phyloP scores from a whole-genome alignment of 768 basidiomycete species.

The Leccinum longicurvipes region DNA sequence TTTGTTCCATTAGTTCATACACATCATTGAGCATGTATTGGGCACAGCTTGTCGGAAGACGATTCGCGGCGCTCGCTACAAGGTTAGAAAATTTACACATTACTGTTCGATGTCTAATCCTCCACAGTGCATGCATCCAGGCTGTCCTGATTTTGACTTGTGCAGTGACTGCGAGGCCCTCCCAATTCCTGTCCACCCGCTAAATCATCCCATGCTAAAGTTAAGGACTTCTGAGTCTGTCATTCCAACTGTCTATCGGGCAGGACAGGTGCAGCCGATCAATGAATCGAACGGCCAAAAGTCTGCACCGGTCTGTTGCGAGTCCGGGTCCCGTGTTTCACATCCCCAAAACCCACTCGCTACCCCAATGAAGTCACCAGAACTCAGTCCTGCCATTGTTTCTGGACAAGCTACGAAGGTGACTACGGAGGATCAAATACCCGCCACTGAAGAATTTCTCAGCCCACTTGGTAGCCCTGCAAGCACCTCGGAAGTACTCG shows the following conservation, averaged over 20 bases:
- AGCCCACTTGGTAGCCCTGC: slow-evolving; percentile 20
- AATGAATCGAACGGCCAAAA: not conserved
- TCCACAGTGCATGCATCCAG: slow-evolving; percentile 72
- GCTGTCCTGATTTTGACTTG: slow-evolving; percentile 79
- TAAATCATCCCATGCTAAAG: slow-evolving; percentile 72
- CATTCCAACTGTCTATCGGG: slow-evolving; percentile 42
- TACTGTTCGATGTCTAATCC: not conserved
- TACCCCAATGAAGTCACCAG: not conserved
- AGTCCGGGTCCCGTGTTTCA: not conserved
- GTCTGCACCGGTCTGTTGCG: not conserved
- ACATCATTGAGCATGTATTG: not conserved
- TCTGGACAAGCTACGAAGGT: not conserved
- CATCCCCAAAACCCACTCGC: not conserved
- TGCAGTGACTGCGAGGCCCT: slow-evolving; percentile 76
- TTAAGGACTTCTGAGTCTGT: slow-evolving; percentile 51
- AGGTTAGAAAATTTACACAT: slow-evolving; percentile 41
- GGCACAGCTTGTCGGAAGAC: slow-evolving; percentile 41
- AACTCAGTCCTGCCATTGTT: not conserved
- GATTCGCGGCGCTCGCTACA: slow-evolving; percentile 68
- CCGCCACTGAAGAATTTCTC: slow-evolving; percentile 21
- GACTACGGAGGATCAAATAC: slow-evolving; percentile 2
- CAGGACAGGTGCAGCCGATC: slow-evolving; percentile 15
- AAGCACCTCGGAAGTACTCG: not conserved
- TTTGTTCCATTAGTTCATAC: not conserved
- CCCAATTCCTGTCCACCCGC: slow-evolving; percentile 73